These are phyloP conservation scores for Sclerotinia glacialis DNA, from an alignment of 2,329 filamentous ascomycete species.

Conservation along the genomic window DNA sequence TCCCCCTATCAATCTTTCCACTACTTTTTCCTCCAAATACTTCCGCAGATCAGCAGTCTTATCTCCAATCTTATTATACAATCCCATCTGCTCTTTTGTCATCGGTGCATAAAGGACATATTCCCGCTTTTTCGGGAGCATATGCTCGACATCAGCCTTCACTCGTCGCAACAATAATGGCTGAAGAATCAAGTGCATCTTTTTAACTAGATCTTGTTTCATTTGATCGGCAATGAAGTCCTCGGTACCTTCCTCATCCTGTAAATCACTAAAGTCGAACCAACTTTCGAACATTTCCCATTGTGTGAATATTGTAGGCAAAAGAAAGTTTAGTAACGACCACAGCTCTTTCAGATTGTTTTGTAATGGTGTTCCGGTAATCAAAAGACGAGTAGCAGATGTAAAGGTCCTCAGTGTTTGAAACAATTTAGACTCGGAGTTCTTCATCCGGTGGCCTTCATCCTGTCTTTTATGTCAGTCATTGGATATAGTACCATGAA, in stretches of 20 bases:
- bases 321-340: constrained; percentile 89
- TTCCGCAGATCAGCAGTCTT: constrained; percentile 61
- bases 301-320: constrained; percentile 90
- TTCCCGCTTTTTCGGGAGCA: constrained; percentile 93
- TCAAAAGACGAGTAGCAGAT: constrained; percentile 85
- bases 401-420: constrained; percentile 83
- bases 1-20: constrained; percentile 58
- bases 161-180: constrained; percentile 83
- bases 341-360: constrained; percentile 95
- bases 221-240: constrained; percentile 76
- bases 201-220: constrained; percentile 75
- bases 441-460: constrained; percentile 96
- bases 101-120: constrained; percentile 94
- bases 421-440: constrained; percentile 89
- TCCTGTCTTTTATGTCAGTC: constrained; percentile 53
- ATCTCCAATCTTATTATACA: constrained; percentile 69
- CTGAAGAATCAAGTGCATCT: constrained; percentile 89
- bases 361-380: constrained; percentile 91
- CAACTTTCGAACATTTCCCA: constrained; percentile 90
- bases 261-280: constrained; percentile 94
- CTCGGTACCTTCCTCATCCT: constrained; percentile 76
- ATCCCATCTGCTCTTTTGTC: constrained; percentile 82
- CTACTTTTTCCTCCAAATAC: constrained; percentile 78
- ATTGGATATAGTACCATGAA: background rate
- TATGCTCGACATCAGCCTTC: constrained; percentile 88